A percentile compares a stretch with the other conserved stretches of the same genome.
phyloP scores from a whole-genome alignment of 805 yeast species.

The Nakazawaea peltata region DNA sequence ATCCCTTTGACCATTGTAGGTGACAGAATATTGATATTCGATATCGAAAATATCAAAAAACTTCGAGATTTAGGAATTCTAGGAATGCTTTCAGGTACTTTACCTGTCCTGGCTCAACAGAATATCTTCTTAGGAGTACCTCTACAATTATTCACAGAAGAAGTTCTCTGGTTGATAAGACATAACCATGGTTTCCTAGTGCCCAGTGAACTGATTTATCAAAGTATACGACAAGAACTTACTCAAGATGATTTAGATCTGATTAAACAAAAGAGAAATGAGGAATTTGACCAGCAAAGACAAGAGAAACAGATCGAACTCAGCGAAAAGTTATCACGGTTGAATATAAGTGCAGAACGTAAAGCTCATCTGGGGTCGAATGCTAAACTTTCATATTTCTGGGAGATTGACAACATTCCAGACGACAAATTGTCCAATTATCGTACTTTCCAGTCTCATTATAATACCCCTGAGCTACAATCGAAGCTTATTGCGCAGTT shows the following conservation, averaged over 20 bases:
- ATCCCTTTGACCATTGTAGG: constrained; percentile 29
- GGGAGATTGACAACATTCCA: constrained; percentile 15
- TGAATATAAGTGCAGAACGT: constrained; percentile 4
- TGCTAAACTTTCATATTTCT: constrained; percentile 9
- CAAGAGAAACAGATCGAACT: constrained; percentile 11
- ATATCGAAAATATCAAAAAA: constrained; percentile 39
- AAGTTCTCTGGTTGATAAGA: constrained; percentile 55
- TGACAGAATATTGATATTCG: constrained; percentile 49
- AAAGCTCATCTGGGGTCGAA: neutral
- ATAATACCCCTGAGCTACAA: constrained; percentile 12
- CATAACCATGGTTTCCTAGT: constrained; percentile 33
- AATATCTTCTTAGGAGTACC: constrained; percentile 85
- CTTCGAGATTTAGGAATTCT: constrained; percentile 59
- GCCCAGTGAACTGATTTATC: constrained; percentile 27
- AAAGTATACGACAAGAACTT: constrained; percentile 10
- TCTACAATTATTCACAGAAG: constrained; percentile 63
- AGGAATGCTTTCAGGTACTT: constrained; percentile 77
- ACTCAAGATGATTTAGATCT: constrained; percentile 10
- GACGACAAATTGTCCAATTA: constrained; percentile 10
- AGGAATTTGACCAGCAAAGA: constrained; percentile 12
- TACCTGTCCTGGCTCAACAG: constrained; percentile 91
- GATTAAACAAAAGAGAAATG: constrained; percentile 6
- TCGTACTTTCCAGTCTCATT: constrained; percentile 10
- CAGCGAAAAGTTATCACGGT: constrained; percentile 12
- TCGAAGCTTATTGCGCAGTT: constrained; percentile 4